Percentiles rank a stretch among this genome's conserved stretches.
Evolutionary conservation across 2,329 filamentous ascomycete species (phyloP).

Genomic region (Trichoderma guizhouense): DNA sequence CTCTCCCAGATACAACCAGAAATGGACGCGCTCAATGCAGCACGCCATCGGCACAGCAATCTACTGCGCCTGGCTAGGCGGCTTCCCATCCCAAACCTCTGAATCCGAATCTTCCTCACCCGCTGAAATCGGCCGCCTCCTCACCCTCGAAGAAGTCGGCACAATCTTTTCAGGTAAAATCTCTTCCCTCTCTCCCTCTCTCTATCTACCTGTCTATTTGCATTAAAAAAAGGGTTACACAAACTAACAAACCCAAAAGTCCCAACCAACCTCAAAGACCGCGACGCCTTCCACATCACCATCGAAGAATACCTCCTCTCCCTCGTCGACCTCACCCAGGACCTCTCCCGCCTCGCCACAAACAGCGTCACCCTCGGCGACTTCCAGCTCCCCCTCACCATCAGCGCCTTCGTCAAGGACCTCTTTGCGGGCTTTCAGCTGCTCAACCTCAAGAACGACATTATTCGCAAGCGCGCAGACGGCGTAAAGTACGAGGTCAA

Average conservation of each 20-base stretch:
- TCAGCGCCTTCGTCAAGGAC: constrained; percentile 91
- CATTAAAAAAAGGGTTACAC: background rate
- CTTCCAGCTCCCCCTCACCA: constrained; percentile 78
- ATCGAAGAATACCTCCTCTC: constrained; percentile 96
- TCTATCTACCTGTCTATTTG: no score
- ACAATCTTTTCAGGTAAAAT: constrained; percentile 64
- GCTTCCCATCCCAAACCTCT: constrained; percentile 47
- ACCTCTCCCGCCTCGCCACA: constrained; percentile 84
- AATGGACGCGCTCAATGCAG: constrained; percentile 83
- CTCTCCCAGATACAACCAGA: constrained; percentile 64
- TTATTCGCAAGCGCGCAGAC: constrained; percentile 80
- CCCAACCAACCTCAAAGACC: constrained; percentile 84
- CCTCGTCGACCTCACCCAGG: constrained; percentile 82
- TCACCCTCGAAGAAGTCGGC: constrained; percentile 87
- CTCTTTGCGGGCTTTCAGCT: constrained; percentile 95
- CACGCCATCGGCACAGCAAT: constrained; percentile 63
- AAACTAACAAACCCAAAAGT: constrained; percentile 47
- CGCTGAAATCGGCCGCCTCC: constrained; percentile 60
- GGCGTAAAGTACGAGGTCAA: constrained; percentile 97
- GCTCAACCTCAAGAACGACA: constrained; percentile 95
- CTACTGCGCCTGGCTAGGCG: constrained; percentile 73
- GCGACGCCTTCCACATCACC: constrained; percentile 88
- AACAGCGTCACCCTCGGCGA: constrained; percentile 90
- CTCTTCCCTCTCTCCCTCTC: background rate
- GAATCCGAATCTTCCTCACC: constrained; percentile 36